Conservation (phyloP, 805 yeast genomes). For the Citeromyces nyonsensis region DNA sequence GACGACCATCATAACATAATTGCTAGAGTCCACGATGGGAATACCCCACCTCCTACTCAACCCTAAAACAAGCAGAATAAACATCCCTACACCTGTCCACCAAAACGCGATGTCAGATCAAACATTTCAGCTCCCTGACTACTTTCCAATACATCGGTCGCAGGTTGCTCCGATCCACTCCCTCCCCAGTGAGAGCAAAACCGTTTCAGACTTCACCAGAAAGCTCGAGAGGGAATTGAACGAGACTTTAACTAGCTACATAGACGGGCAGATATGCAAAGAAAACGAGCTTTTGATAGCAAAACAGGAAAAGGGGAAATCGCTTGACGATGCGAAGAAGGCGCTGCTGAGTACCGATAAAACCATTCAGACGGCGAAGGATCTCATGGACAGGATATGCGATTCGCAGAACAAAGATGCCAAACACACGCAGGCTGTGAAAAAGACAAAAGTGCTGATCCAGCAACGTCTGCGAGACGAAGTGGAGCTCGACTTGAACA, state of each 20-base stretch:
- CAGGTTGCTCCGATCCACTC: constrained; percentile 3
- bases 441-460: constrained; percentile 8
- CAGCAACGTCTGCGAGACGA: constrained; percentile 10
- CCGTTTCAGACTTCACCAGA: too few species aligned
- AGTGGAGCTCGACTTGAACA: constrained; percentile 9
- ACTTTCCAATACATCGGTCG: too few species aligned
- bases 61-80: too few species aligned
- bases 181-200: too few species aligned
- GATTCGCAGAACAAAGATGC: constrained; percentile 3
- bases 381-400: constrained; percentile 2
- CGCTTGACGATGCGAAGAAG: constrained; percentile 5
- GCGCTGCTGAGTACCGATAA: constrained; percentile 5
- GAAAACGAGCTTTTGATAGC: constrained; percentile 6
- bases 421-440: constrained; percentile 5
- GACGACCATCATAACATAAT: too few species aligned
- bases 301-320: constrained; percentile 5
- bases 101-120: too few species aligned
- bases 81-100: too few species aligned
- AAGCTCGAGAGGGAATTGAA: constrained; percentile 4
- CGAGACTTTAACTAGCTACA: constrained; percentile 6
- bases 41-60: too few species aligned
- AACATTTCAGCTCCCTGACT: too few species aligned
- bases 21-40: too few species aligned
- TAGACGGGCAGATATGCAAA: constrained; percentile 6
- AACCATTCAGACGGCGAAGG: constrained; percentile 5